Evolutionary conservation across 768 basidiomycete species (phyloP), one percentile per base, ranked within the genome.

Genomic region (Tricholoma furcatifolium): DNA sequence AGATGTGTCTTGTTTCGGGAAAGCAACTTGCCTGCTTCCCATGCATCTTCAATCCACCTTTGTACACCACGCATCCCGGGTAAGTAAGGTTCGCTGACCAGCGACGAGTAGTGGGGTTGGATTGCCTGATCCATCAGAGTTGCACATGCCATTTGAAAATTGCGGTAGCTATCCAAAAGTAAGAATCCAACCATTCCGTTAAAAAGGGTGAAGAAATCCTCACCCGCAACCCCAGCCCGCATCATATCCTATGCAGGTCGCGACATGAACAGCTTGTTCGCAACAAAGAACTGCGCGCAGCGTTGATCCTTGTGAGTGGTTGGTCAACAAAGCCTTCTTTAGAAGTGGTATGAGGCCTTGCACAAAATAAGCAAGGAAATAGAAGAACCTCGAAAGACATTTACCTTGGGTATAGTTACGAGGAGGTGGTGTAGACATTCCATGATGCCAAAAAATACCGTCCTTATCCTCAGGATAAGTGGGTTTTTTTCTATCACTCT

Each of bases 1-100:
- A 23, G 43, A 15, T 15, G 11, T 23, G 12, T 34, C 38, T 39
- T 24, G 27, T 27, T 7, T 27, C 21, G n/a, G 32, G 43, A 21
- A 20, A 27, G 32, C 44, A 20, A 23, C 11, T 53, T 50, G 85
- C 91, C 89, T 32, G 71, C 71, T 34, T 72, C 68, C 93, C 93
- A 97, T 3, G 93, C 93, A 50, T 77, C 73, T 65, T 96, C 88
- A 41, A 97, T 83, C 84, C 86, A 87, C 7, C 54, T 62, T 61
- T 96, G 93, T 30, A 95, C 63, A 60, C 88, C 85, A 15, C 83
- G 73, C 15, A 96, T 76, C 17, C 91, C 75, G 2, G 93, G 93
- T 1, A 79, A 69, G 9, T 70, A 68, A 4, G 81, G 79, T n/a
- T 68, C 57, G 47, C 83, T 80, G 2, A 93, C 72, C 15, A 85